Conservation (phyloP, 1,139 yeast genomes). For the Schwanniomyces etchellsii region DNA sequence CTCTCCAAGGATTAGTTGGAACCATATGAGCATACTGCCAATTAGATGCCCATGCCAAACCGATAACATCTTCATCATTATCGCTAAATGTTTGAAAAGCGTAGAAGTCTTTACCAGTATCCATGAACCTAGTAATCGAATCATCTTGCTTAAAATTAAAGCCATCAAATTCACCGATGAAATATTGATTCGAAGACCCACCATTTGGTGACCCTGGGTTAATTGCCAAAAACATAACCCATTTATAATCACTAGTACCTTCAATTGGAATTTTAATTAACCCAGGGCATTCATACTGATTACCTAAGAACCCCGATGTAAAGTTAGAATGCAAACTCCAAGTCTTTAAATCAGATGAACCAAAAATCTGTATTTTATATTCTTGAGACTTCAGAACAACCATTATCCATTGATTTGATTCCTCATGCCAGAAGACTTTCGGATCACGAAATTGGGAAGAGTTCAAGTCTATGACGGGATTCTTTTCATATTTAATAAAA, state of each 20-base stretch:
- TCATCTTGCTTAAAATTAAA: constrained; percentile 20
- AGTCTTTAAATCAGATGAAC: too few species aligned
- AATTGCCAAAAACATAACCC: constrained; percentile 28
- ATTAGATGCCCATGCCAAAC: constrained; percentile 34
- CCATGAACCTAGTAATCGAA: constrained; percentile 17
- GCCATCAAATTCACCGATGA: constrained; percentile 34
- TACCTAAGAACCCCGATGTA: constrained; percentile 24
- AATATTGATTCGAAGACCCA: constrained; percentile 30
- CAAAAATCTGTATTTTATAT: too few species aligned
- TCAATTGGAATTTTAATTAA: constrained; percentile 18
- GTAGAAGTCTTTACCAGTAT: constrained; percentile 28
- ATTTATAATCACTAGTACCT: constrained; percentile 12
- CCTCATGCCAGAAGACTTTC: constrained; percentile 31
- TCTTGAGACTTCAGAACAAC: too few species aligned
- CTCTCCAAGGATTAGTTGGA: constrained; percentile 25
- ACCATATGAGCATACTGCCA: constrained; percentile 28
- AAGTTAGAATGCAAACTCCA: constrained; percentile 23
- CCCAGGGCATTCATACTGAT: constrained; percentile 34
- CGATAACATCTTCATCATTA: constrained; percentile 13
- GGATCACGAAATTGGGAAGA: constrained; percentile 32
- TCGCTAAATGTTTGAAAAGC: constrained; percentile 25
- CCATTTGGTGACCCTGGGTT: constrained; percentile 34
- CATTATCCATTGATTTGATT: constrained; percentile 27
- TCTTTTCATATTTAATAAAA: constrained; percentile 18
- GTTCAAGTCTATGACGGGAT: constrained; percentile 25